Percentiles rank a stretch among this genome's conserved stretches.
Conservation (phyloP, 2,329 filamentous ascomycete genomes). For the Xylariaceae sp. region DNA sequence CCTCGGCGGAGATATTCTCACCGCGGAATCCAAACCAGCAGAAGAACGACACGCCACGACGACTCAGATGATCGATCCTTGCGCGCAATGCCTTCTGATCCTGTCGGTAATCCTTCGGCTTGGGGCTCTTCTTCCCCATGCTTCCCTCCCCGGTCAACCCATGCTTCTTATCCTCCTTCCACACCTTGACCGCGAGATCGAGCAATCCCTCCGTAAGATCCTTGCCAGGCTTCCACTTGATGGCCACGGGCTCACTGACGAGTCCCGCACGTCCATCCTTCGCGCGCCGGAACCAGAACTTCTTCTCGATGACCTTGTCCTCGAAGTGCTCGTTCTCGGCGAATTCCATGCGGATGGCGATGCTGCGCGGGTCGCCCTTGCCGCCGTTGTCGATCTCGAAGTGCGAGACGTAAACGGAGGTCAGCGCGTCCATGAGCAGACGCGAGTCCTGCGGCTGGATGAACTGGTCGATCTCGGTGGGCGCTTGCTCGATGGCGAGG, state of each 20-base stretch:
- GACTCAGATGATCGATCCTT: constrained; percentile 55
- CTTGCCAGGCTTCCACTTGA: constrained; percentile 80
- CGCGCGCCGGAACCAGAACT: constrained; percentile 76
- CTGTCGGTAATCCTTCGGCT: constrained; percentile 50
- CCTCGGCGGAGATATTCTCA: constrained; percentile 63
- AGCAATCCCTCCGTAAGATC: constrained; percentile 80
- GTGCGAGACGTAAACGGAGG: constrained; percentile 65
- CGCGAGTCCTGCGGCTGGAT: constrained; percentile 75
- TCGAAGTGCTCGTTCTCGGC: constrained; percentile 75
- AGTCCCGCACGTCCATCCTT: constrained; percentile 67
- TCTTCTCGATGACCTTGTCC: constrained; percentile 77
- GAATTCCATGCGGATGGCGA: constrained; percentile 76
- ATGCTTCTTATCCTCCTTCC: constrained; percentile 52
- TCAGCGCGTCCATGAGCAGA: constrained; percentile 64
- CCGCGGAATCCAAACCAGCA: constrained; percentile 80
- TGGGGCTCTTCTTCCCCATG: constrained; percentile 42
- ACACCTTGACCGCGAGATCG: constrained; percentile 65
- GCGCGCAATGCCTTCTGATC: constrained; percentile 50
- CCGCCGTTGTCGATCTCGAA: constrained; percentile 66
- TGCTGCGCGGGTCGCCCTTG: constrained; percentile 71
- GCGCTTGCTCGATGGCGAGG: constrained; percentile 84
- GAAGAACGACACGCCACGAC: constrained; percentile 75
- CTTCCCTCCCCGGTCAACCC: constrained; percentile 33
- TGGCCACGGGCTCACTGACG: constrained; percentile 82
- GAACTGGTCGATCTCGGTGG: constrained; percentile 80